Evolutionary conservation across 1,284 basidiomycete species (phyloP).

Genomic region (Ustilago trichophora): DNA sequence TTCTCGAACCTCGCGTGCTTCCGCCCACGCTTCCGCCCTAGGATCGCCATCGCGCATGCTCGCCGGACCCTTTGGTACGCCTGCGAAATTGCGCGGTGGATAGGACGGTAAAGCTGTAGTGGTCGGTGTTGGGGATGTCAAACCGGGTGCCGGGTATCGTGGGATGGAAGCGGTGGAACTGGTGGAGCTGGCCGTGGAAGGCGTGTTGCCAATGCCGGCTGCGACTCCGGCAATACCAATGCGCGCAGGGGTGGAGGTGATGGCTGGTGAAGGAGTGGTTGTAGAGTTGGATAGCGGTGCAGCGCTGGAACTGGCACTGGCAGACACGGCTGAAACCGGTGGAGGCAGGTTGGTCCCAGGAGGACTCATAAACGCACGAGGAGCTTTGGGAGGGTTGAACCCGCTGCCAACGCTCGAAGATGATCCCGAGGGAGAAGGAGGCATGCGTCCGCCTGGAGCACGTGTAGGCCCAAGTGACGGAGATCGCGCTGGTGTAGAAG

Average conservation of each 20-base stretch:
- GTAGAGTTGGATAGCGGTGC: neutral
- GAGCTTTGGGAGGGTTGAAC: conserved; percentile 44
- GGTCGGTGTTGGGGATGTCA: conserved; percentile 23
- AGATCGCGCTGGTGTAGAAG: conserved; percentile 16
- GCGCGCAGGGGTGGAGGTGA: conserved; percentile 22
- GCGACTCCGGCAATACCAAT: conserved; percentile 10
- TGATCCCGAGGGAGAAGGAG: conserved; percentile 24
- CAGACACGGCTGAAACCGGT: neutral
- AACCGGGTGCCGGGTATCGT: conserved; percentile 7
- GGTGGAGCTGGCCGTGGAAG: conserved; percentile 22
- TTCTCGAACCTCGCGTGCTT: conserved; percentile 18
- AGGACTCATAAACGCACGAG: conserved; percentile 40
- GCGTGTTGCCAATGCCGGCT: conserved; percentile 18
- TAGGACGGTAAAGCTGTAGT: conserved; percentile 15
- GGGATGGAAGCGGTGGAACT: conserved; percentile 2
- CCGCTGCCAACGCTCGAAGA: neutral
- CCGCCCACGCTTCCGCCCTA: conserved; percentile 31
- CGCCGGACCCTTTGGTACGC: conserved; percentile 51
- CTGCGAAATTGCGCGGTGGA: conserved; percentile 36
- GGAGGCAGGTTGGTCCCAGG: conserved; percentile 8
- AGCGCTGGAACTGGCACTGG: neutral
- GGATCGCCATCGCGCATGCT: conserved; percentile 47
- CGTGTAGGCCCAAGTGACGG: conserved; percentile 24
- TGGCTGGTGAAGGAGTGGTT: neutral
- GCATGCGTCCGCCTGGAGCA: conserved; percentile 11